Base-by-base conservation (phyloP, 2,329 filamentous ascomycete genomes). In the Thielaviopsis ethacetica region DNA sequence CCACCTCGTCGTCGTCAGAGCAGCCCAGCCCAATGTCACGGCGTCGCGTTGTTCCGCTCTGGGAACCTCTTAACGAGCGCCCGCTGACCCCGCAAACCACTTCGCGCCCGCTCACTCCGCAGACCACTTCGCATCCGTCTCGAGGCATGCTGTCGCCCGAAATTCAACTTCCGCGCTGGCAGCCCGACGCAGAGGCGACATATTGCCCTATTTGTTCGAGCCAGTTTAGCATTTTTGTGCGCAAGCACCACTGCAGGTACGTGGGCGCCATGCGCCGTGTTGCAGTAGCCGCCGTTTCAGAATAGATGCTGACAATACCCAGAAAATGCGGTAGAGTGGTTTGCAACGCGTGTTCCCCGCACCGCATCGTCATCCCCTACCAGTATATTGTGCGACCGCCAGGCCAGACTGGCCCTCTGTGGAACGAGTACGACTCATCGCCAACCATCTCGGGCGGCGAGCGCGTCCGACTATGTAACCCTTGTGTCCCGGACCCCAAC, bases 241-340 rank as follows among this genome's bases (percentile, higher is more conserved):
- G 91, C 63, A 94, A 94, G 68, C 91, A 97, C 72, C 91, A 97
- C 68, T 97, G 91, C 76, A 82, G 91, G 80, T 85, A 73, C 54
- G 79, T 71, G 7, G 1, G 3, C 24, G 15, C 54, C 17, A 34
- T 21, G 19, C 9, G 15, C 21, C 24, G 24, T 26, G 3, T 26
- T 26, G 24, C 6, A 26, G 24, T 6, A 26, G 24, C 6, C 24
- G 21, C 9, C 26, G 52, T 6, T 57, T 62, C 19, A 54, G 30
- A 19, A n/a, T 3, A 5, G 6, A 44, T 54, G 34, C 51, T 53
- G 54, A 27, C 58, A 15, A 50, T 62, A 41, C 53, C 6, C 50
- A 86, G 84, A 64, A 96, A 95, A 79, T 97, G 91, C 68, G 91
- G 91, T 53, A 78, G 90, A 62, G 91, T 97, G 9, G 91, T 97